Percentiles rank a stretch among this genome's conserved stretches.
Evolutionary conservation across 129 eudicot species (phyloP).

Genomic region (Lactuca sativa): DNA sequence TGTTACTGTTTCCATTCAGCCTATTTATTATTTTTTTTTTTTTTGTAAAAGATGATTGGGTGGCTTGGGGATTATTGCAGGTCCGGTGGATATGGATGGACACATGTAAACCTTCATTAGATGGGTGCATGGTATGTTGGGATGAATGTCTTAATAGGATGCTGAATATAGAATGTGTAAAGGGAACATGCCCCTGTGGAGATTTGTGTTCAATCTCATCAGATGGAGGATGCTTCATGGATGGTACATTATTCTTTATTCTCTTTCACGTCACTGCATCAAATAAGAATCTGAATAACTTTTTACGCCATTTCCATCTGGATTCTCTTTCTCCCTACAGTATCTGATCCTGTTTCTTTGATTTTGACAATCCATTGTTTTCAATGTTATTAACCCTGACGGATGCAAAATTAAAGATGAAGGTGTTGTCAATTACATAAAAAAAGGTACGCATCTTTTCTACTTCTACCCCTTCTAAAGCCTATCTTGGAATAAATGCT

Average conservation of each 20-base stretch:
- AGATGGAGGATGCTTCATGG: slow-evolving; percentile 99
- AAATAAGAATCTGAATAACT: slow-evolving; percentile 9
- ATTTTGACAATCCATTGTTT: slow-evolving; percentile 45
- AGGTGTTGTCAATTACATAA: slow-evolving; percentile 50
- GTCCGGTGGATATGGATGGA: too few relatives aligned
- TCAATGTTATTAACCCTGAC: slow-evolving; percentile 59
- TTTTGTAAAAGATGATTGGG: too few relatives aligned
- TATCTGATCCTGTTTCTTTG: slow-evolving; percentile 24
- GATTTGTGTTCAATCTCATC: too few relatives aligned
- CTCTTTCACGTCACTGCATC: background rate
- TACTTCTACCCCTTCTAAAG: too few relatives aligned
- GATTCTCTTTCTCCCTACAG: background rate
- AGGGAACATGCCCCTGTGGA: too few relatives aligned
- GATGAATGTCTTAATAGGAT: too few relatives aligned
- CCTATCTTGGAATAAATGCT: background rate
- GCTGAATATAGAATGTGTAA: too few relatives aligned
- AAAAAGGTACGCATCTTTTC: slow-evolving; percentile 40
- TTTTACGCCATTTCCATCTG: background rate
- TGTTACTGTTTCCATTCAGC: background rate
- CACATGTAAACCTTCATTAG: too few relatives aligned
- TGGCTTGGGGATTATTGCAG: too few relatives aligned
- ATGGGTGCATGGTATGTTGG: too few relatives aligned
- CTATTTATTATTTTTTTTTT: too few relatives aligned
- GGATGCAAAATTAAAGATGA: slow-evolving; percentile 75
- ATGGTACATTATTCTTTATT: slow-evolving; percentile 44